Percentiles rank a stretch among this genome's conserved stretches.
These are phyloP conservation scores for Acanthamoeba lugdunensis DNA, from an alignment of 208 protist species.

Conservation along the genomic window DNA sequence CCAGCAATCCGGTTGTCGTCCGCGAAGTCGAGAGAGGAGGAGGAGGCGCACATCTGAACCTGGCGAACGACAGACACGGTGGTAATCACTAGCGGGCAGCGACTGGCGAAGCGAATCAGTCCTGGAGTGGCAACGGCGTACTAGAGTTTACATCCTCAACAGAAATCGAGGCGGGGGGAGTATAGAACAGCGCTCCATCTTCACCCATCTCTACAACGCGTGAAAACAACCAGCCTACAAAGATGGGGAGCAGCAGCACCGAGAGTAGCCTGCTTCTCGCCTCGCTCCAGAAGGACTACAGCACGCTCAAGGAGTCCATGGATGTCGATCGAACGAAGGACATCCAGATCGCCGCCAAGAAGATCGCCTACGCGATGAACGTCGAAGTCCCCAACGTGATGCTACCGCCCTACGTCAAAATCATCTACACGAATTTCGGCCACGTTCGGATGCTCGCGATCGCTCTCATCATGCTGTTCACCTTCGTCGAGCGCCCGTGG, in stretches of 20 bases:
- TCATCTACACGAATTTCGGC: conserved; percentile 53
- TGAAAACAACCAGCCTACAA: neutral
- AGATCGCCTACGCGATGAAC: conserved; percentile 57
- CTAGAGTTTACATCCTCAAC: conserved; percentile 51
- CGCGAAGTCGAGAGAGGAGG: too few relatives aligned
- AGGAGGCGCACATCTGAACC: too few relatives aligned
- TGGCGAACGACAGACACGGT: too few relatives aligned
- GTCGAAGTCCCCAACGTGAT: conserved; percentile 15
- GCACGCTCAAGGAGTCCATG: conserved; percentile 23
- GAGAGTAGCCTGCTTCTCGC: neutral
- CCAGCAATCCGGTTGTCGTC: too few relatives aligned
- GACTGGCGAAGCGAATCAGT: neutral
- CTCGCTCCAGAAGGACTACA: conserved; percentile 44
- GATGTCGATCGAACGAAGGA: neutral
- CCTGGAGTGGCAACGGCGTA: conserved; percentile 31
- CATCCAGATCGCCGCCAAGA: conserved; percentile 5
- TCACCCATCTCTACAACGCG: neutral
- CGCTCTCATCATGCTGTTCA: conserved; percentile 3
- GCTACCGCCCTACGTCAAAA: conserved; percentile 39
- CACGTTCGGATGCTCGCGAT: conserved; percentile 1
- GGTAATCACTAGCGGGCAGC: neutral
- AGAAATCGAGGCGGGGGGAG: conserved; percentile 60
- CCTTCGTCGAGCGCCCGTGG: conserved; percentile 39
- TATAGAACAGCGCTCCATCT: conserved; percentile 12
- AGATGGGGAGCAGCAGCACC: neutral